Evolutionary conservation across 2,329 filamentous ascomycete species (phyloP).

Genomic region (Pseudogymnoascus sp.): DNA sequence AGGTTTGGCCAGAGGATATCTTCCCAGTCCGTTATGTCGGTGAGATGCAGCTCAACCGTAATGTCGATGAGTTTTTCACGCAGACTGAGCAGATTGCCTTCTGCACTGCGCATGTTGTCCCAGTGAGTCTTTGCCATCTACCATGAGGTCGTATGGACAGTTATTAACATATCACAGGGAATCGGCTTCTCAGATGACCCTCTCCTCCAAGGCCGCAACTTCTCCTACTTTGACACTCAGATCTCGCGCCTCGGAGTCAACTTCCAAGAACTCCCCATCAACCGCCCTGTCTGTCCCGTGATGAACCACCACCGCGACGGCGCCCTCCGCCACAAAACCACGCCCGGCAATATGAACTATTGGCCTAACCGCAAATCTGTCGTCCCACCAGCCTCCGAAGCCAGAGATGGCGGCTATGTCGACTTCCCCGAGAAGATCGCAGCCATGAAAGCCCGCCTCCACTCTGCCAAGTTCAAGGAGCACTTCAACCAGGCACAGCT

Average conservation of each 20-base stretch:
- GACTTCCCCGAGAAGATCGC: conserved; percentile 60
- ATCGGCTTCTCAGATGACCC: conserved; percentile 74
- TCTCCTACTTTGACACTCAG: conserved; percentile 62
- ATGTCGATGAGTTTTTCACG: conserved; percentile 74
- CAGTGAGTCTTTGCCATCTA: conserved; percentile 62
- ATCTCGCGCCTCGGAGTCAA: conserved; percentile 65
- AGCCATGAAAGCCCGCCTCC: conserved; percentile 64
- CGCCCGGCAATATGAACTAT: conserved; percentile 68
- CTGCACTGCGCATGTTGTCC: conserved; percentile 72
- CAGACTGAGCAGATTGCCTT: conserved; percentile 81
- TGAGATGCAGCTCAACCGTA: conserved; percentile 71
- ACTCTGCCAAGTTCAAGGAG: conserved; percentile 70
- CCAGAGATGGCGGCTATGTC: conserved; percentile 59
- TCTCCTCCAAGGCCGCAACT: conserved; percentile 66
- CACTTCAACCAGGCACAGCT: conserved; percentile 73
- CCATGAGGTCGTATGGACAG: conserved; percentile 37
- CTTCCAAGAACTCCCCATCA: conserved; percentile 72
- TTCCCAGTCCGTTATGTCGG: conserved; percentile 73
- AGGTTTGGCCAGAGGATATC: conserved; percentile 76
- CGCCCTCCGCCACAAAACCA: conserved; percentile 64
- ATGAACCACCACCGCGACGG: conserved; percentile 76
- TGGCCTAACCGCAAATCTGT: conserved; percentile 68
- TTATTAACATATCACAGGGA: conserved; percentile 34
- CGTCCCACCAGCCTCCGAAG: conserved; percentile 53
- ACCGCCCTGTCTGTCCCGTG: conserved; percentile 66